Base-by-base conservation (phyloP, 176 grass and related monocot genomes). In the Bromus sterilis region DNA sequence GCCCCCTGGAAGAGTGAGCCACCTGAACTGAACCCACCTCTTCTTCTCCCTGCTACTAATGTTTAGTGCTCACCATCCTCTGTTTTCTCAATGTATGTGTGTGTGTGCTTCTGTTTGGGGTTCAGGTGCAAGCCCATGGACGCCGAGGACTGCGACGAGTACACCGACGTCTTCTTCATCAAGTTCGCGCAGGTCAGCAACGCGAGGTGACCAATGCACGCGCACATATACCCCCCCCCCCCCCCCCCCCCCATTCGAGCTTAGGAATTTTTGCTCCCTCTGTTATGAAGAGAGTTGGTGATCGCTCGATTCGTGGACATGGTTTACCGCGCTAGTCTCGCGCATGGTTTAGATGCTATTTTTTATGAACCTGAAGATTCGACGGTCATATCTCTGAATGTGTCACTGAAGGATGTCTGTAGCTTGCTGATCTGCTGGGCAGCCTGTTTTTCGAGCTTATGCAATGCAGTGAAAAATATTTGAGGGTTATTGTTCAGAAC, bases 71-170 rank as follows among this genome's bases (percentile, higher is more conserved):
- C 37, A 78, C 58, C 40, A 11, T 78, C 31, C 9, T 67, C 4
- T 41, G 34, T 48, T 72, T 44, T 51, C 6, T 21, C 8, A n/a
- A 49, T 10, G 0, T 55, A 0, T 48, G 1, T 48, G 14, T 23
- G 51, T 56, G 53, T 4, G 53, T 11, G 53, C 4, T 2, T 24
- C 4, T 55, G 6, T 7, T 49, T 10, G 57, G 42, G 29, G n/a
- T 62, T 82, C 79, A 98, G 96, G 84, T 98, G 93, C 80, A 99
- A 91, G 68, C 96, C 96, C 51, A 98, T 95, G 96, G 96, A 98
- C 78, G 93, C 86, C 25, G 96, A 98, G 89, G 89, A 93, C 55
- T 95, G 89, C 81, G 90, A 98, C 24, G 90, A 86, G 14, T 98
- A 90, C 78, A 98, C 93, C 3, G 90, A 98, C 78, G 96, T 98